phyloP scores from a whole-genome alignment of 2,329 filamentous ascomycete species.

The Akanthomyces muscarius region DNA sequence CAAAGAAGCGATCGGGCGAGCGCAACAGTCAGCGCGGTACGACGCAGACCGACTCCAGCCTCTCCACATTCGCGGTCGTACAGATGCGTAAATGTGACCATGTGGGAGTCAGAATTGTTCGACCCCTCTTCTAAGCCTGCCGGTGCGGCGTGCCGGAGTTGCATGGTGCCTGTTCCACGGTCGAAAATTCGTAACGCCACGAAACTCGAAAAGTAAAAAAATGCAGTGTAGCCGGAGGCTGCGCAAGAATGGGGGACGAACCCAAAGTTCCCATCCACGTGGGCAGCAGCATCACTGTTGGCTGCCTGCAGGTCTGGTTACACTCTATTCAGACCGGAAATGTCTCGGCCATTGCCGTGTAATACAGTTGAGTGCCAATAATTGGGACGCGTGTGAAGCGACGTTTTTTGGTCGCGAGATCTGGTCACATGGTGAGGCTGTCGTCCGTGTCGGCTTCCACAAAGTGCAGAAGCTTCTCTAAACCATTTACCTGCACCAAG shows the following conservation, averaged over 20 bases:
- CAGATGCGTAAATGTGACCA: background rate
- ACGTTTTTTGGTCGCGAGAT: background rate
- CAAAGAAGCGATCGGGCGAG: slow-evolving; percentile 7
- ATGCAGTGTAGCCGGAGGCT: background rate
- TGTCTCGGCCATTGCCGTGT: slow-evolving; percentile 1
- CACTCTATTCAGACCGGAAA: background rate
- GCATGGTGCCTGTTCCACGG: background rate
- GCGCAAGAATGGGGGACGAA: slow-evolving; percentile 2
- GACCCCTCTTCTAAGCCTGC: slow-evolving; percentile 1
- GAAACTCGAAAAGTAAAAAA: background rate
- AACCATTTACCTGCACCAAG: background rate
- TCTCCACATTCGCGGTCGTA: slow-evolving; percentile 1
- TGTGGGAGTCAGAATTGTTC: slow-evolving; percentile 9
- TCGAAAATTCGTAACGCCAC: slow-evolving; percentile 5
- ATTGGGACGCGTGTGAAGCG: background rate
- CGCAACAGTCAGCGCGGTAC: slow-evolving; percentile 11
- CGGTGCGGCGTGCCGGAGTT: background rate
- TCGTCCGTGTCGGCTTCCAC: background rate
- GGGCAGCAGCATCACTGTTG: background rate
- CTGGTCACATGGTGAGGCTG: background rate
- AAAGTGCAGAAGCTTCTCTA: background rate
- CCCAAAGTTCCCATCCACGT: slow-evolving; percentile 8
- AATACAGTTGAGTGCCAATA: background rate
- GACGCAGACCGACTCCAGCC: slow-evolving; percentile 4
- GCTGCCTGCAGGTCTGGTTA: background rate